Conservation (phyloP, 176 grass and related monocot genomes). For the Oryza punctata region DNA sequence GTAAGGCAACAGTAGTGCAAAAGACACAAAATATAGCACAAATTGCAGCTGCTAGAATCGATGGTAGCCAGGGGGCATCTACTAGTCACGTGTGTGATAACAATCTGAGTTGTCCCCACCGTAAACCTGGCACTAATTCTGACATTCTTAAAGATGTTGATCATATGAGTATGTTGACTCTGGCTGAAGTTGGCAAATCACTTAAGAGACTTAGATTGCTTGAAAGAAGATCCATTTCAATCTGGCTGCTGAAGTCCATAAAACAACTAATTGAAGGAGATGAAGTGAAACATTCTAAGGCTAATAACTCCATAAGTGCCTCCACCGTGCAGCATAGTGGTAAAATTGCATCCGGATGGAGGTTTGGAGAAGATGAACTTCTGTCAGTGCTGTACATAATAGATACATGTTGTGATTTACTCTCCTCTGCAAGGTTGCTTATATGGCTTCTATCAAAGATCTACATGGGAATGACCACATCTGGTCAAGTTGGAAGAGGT, state of each 20-base stretch:
- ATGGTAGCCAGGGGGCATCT: slow-evolving; percentile 93
- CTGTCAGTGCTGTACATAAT: slow-evolving; percentile 84
- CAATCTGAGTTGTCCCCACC: slow-evolving; percentile 85
- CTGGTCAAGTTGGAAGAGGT: slow-evolving; percentile 58
- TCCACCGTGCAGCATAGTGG: slow-evolving; percentile 54
- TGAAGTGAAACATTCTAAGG: slow-evolving; percentile 64
- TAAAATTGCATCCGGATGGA: slow-evolving; percentile 62
- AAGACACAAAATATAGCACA: slow-evolving; percentile 96
- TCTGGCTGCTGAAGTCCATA: slow-evolving; percentile 89
- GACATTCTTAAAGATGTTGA: slow-evolving; percentile 70
- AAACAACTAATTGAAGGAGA: slow-evolving; percentile 84
- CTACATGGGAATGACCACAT: slow-evolving; percentile 47
- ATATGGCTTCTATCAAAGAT: slow-evolving; percentile 83
- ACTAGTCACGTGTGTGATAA: slow-evolving; percentile 97
- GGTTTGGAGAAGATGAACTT: slow-evolving; percentile 82
- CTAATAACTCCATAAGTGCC: slow-evolving; percentile 50
- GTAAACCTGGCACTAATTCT: slow-evolving; percentile 63
- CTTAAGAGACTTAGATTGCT: slow-evolving; percentile 85
- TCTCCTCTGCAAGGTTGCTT: slow-evolving; percentile 71
- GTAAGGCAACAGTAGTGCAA: slow-evolving; percentile 64
- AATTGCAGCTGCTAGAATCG: slow-evolving; percentile 83
- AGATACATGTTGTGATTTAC: slow-evolving; percentile 86
- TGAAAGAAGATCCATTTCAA: slow-evolving; percentile 85
- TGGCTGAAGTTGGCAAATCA: slow-evolving; percentile 73
- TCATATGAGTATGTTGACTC: slow-evolving; percentile 45